Base-by-base conservation (phyloP, 192 early-diverging fungal genomes). In the Rhizophagus sp. region DNA sequence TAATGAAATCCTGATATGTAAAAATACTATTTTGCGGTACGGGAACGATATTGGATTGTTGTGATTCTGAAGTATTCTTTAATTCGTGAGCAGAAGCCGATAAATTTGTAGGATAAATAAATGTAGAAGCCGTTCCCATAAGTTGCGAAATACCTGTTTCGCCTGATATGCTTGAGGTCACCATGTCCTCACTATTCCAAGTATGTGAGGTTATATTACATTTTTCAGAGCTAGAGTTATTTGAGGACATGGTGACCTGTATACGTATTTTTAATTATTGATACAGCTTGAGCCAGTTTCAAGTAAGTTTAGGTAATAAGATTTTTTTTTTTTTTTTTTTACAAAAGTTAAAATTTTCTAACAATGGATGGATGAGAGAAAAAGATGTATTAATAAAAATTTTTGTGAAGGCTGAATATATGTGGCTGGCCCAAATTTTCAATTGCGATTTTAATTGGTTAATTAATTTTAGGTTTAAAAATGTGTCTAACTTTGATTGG, bases 181-280 rank as follows among this genome's bases (percentile, higher is more conserved):
- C 72, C 72, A 73, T 50, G 47, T 15, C 72, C 27, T 73, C 72
- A 22, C 52, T 57, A 33, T 73, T 24, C 72, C 72, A 73, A 52
- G 39, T 44, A 13, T 2, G n/a, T n/a, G 39, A 25, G 47, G 17
- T 30, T 9, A 12, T 52, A 24, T 73, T 52, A 25, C 9, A n/a
- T 15, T 19, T 9, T 30, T 8, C 11, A 52, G 72, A 25, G 5
- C 19, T 52, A 22, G 19, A 36, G 15, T 70, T 41, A 9, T 39
- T 25, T 25, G 72, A 73, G 27, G 72, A 73, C 72, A 73, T 73
- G 72, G 72, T 73, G 72, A 73, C 72, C 36, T 19, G 69, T 73
- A 13, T 12, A 25, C 22, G 30, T 57, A 41, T 27, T 52, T 24
- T 52, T 44, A 22, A 73, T 50, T 73, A 73, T 27, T 13, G 4